Evolutionary conservation across 2,329 filamentous ascomycete species (phyloP), one percentile per base, ranked within the genome.

Genomic region (Sporothrix luriei): DNA sequence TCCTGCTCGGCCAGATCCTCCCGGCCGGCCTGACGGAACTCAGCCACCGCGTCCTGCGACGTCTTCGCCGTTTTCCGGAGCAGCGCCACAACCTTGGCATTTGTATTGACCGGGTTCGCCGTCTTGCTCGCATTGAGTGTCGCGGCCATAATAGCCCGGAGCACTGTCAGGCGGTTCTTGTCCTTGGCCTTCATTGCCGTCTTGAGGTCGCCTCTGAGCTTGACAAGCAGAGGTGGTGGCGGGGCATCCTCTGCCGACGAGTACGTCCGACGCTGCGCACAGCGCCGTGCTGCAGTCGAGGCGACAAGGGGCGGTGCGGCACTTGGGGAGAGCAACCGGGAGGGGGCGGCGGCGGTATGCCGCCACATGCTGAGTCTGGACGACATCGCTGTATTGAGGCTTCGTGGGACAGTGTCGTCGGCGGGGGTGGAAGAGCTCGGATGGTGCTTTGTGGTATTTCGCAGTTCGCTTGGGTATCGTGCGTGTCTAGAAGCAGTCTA

Each of bases 41-140:
- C 89, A 48, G 82, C 81, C 19, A 83, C 83, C 0, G 91, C 87
- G 21, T 88, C 85, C 65, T 84, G 80, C 4, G 84, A 83, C 1
- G 84, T 81, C 55, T 85, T 84, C 26, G 86, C 84, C 66, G 88
- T 85, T 79, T 89, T 90, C 73, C 87, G 85, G 69, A 95, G 84
- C 64, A 94, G 82, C 9, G 83, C 81, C 38, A 93, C 85, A 69
- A 94, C 83, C 75, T 91, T 87, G 73, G 85, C 84, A 78, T 94
- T 91, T 26, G 87, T 91, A 68, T 81, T 82, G 76, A 94, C 87
- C n/a, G 91, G 91, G 51, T 81, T 82, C 51, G 84, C 76, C 16
- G 90, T 92, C 80, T 94, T 94, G 77, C 88, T 90, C 46, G 90
- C 88, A 79, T 93, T 94, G 74, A 89, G 88, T 72, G 90, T 88